Evolutionary conservation across 2,329 filamentous ascomycete species (phyloP).

Genomic region (Metarhizium album): DNA sequence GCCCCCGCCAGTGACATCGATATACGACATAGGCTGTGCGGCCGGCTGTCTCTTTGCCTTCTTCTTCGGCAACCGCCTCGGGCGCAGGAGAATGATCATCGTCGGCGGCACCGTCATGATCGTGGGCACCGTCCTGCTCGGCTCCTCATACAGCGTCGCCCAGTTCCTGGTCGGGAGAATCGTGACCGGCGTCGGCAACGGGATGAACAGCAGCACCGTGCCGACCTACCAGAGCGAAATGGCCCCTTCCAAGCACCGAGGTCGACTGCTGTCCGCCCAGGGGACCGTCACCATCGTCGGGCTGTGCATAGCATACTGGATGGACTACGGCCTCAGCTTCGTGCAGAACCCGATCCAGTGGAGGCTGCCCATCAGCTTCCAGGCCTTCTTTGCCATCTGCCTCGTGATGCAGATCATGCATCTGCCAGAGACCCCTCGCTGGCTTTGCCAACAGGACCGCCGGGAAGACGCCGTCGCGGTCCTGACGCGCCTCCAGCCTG

Average conservation of each 20-base stretch:
- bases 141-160: neutral
- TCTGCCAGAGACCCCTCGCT: constrained; percentile 10
- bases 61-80: constrained; percentile 29
- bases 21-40: constrained; percentile 25
- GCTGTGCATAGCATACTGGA: constrained; percentile 23
- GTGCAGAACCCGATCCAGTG: constrained; percentile 19
- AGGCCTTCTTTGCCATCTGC: constrained; percentile 24
- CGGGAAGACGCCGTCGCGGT: too few relatives aligned
- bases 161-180: constrained; percentile 26
- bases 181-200: constrained; percentile 27
- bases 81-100: constrained; percentile 30
- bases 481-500: too few relatives aligned
- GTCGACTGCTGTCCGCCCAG: constrained; percentile 32
- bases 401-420: constrained; percentile 18
- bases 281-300: constrained; percentile 29
- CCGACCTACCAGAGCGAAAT: constrained; percentile 18
- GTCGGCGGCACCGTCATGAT: constrained; percentile 30
- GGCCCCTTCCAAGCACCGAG: constrained; percentile 26
- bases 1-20: constrained; percentile 11
- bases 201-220: constrained; percentile 24
- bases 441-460: too few relatives aligned
- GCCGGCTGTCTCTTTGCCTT: constrained; percentile 19
- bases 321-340: constrained; percentile 21
- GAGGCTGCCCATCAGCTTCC: constrained; percentile 28
- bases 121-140: constrained; percentile 23